Evolutionary conservation across 2,329 filamentous ascomycete species (phyloP), one percentile per base, ranked within the genome.

Genomic region (Diaporthe vexans): DNA sequence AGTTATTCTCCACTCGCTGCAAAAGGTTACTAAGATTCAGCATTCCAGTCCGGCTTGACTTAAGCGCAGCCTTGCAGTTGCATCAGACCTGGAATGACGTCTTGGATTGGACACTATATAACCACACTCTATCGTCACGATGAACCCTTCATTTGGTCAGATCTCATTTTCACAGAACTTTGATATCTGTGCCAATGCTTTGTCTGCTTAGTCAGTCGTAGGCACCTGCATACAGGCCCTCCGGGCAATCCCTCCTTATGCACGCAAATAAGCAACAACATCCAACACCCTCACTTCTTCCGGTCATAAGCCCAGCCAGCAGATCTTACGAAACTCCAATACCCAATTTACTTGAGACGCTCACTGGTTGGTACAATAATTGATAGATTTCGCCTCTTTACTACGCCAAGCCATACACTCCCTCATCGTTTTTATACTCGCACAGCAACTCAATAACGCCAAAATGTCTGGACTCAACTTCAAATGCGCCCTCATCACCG

Each of bases 401-500:
- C 40, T 5, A 43, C 15, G 5, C 17, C 7, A 6, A 51, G 29
- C 11, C 11, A 26, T 11, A 26, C 1, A 9, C n/a, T n/a, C n/a
- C n/a, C n/a, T n/a, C n/a, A 43, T 17, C n/a, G 17, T 7, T 43
- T 43, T 43, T 15, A 43, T 43, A 0, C 19, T 19, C 40, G 6
- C 5, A 43, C 40, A 43, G 29, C 33, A 72, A 29, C 35, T 78
- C 77, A 51, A 69, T 35, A 78, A 77, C 26, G 29, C 21, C 46
- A 37, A 26, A 15, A 67, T 67, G 61, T 51, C 61, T 10, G 46
- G 46, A 15, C 80, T 85, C 52, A 77, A 80, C 29, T 85, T 86
- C 74, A 83, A 84, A 0, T 87, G 84, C 76, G 87, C 86, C 11
- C 81, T 89, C 65, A 79, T 88, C 68, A 88, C 87, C 0, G 86